phyloP scores from a whole-genome alignment of 768 basidiomycete species.

The Bullera alba region DNA sequence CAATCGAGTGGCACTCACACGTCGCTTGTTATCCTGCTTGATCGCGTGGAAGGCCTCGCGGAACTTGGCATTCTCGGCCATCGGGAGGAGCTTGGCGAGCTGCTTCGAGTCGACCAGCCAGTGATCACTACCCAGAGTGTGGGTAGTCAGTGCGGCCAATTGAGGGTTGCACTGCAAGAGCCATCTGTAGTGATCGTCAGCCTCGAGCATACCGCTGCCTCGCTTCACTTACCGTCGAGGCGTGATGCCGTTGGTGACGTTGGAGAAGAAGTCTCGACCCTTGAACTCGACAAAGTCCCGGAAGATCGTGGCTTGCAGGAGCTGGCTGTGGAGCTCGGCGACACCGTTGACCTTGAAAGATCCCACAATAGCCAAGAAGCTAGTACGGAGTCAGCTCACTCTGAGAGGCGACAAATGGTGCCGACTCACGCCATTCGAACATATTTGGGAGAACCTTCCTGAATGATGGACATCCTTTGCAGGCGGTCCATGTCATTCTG shows the following conservation, averaged over 20 bases:
- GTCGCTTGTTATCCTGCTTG: slow-evolving; percentile 85
- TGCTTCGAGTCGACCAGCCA: slow-evolving; percentile 73
- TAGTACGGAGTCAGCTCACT: slow-evolving; percentile 52
- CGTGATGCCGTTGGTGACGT: slow-evolving; percentile 82
- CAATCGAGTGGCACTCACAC: slow-evolving; percentile 58
- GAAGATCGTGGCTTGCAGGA: slow-evolving; percentile 60
- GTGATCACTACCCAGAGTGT: slow-evolving; percentile 65
- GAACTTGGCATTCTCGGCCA: slow-evolving; percentile 67
- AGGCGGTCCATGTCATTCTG: slow-evolving; percentile 65
- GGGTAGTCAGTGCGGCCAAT: slow-evolving; percentile 74
- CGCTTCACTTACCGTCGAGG: slow-evolving; percentile 86
- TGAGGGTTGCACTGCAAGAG: slow-evolving; percentile 70
- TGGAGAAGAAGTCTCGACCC: slow-evolving; percentile 60
- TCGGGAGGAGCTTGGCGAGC: slow-evolving; percentile 68
- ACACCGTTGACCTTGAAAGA: slow-evolving; percentile 66
- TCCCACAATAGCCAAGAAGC: slow-evolving; percentile 81
- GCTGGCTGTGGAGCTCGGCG: slow-evolving; percentile 87
- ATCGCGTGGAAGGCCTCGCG: slow-evolving; percentile 71
- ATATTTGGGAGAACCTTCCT: slow-evolving; percentile 81
- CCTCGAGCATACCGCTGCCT: slow-evolving; percentile 45
- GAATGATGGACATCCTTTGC: slow-evolving; percentile 81
- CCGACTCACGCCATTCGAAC: slow-evolving; percentile 50
- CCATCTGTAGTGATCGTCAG: slow-evolving; percentile 20
- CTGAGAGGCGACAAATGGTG: slow-evolving; percentile 16
- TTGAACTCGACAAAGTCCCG: slow-evolving; percentile 86